Evolutionary conservation across 352 stramenopile genomes (phyloP).

Genomic region (Globisporangium barbulae): DNA sequence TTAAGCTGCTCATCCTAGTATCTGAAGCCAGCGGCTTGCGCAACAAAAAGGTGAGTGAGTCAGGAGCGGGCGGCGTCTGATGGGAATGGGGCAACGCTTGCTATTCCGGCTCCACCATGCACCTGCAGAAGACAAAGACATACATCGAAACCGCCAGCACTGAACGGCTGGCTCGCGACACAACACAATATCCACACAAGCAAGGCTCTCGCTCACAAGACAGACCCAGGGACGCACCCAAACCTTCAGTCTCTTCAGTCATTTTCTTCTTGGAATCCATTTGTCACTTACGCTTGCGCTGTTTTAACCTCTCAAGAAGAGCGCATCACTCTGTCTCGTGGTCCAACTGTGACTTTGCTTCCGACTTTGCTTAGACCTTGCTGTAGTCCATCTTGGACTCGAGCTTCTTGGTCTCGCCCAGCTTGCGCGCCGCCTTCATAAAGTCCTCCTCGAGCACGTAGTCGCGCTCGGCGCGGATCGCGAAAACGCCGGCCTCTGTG

Average conservation of each 20-base stretch:
- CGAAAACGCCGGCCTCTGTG: constrained; percentile 96
- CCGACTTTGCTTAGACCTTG: constrained; percentile 91
- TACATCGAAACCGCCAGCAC: background rate
- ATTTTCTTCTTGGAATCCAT: background rate
- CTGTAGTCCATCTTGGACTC: constrained; percentile 99
- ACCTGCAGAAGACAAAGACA: background rate
- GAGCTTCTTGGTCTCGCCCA: constrained; percentile 99
- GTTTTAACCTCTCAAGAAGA: background rate
- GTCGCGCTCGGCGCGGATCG: constrained; percentile 97
- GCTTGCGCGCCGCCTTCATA: constrained; percentile 99
- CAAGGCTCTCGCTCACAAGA: background rate
- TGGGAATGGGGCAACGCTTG: background rate
- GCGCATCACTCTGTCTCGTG: background rate
- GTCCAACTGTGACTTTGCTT: background rate
- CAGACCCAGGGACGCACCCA: background rate
- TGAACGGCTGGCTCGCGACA: background rate
- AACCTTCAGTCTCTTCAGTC: background rate
- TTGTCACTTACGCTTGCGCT: background rate
- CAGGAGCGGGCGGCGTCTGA: background rate
- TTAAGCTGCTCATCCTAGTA: constrained; percentile 14
- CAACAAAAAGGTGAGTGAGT: background rate
- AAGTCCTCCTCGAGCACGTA: constrained; percentile 99
- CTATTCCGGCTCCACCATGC: background rate
- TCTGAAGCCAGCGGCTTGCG: background rate
- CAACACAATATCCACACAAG: background rate